Evolutionary conservation across 169 alveolate genomes (phyloP).

Genomic region (Neospora caninum): DNA sequence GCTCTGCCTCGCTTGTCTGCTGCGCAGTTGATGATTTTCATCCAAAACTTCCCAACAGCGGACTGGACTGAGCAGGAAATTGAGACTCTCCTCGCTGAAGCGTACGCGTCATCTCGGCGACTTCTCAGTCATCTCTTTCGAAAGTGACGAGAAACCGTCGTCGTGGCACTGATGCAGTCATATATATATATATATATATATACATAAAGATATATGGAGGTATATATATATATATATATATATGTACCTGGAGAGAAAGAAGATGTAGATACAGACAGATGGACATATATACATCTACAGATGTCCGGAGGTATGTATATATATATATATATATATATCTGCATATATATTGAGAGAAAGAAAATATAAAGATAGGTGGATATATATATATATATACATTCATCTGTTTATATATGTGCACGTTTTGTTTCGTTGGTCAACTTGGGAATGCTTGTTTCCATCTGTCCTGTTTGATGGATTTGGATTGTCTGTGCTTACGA

Average conservation of each 20-base stretch:
- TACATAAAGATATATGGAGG: neutral
- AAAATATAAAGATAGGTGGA: neutral
- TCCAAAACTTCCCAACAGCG: slow-evolving; percentile 89
- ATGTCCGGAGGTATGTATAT: no score
- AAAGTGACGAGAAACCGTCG: neutral
- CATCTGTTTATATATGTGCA: neutral
- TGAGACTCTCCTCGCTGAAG: slow-evolving; percentile 90
- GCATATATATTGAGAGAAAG: neutral
- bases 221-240: neutral
- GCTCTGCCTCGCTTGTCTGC: neutral
- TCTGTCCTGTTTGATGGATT: no score
- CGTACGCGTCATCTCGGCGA: slow-evolving; percentile 69
- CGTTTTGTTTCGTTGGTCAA: no score
- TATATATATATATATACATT: neutral
- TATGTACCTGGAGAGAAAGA: neutral
- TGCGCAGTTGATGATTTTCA: slow-evolving; percentile 83
- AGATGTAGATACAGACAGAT: no score
- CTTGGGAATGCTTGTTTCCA: no score
- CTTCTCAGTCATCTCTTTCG: neutral
- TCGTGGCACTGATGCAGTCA: neutral
- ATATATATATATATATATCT: neutral
- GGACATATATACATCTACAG: no score
- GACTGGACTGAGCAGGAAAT: slow-evolving; percentile 88
- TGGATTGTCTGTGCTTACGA: neutral
- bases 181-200: neutral